A percentile compares a stretch with the other conserved stretches of the same genome.
Conservation (phyloP, 768 basidiomycete species). For the Lepiota venenata region DNA sequence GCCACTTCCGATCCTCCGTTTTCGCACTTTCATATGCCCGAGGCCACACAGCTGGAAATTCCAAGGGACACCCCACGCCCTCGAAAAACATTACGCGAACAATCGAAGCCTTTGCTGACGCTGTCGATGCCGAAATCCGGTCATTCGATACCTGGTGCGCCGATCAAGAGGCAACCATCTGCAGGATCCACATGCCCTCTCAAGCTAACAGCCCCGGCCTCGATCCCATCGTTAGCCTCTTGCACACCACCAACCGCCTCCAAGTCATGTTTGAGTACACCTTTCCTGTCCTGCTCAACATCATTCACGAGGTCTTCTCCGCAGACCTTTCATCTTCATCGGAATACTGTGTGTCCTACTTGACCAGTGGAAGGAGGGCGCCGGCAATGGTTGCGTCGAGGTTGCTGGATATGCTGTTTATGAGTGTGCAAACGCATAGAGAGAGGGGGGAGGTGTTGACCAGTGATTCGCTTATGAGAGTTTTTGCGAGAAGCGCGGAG, state of each 20-base stretch:
- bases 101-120: constrained; percentile 81
- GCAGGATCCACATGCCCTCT: constrained; percentile 27
- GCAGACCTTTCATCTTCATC: constrained; percentile 21
- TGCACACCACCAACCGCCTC: constrained; percentile 58
- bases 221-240: constrained; percentile 55
- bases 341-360: constrained; percentile 19
- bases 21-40: constrained; percentile 30
- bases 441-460: constrained; percentile 56
- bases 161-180: constrained; percentile 60
- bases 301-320: constrained; percentile 37
- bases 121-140: constrained; percentile 57
- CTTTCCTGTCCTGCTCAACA: constrained; percentile 52
- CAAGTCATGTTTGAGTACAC: constrained; percentile 53
- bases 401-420: constrained; percentile 62
- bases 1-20: constrained; percentile 53
- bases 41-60: constrained; percentile 13
- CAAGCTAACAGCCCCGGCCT: neutral
- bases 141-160: constrained; percentile 71
- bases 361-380: constrained; percentile 22
- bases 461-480: constrained; percentile 52
- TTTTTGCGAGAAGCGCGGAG: constrained; percentile 62
- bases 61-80: constrained; percentile 8
- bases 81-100: constrained; percentile 44
- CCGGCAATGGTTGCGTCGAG: constrained; percentile 54
- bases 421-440: constrained; percentile 52